Evolutionary conservation across 2,329 filamentous ascomycete species (phyloP).

Genomic region (Neonectria sp.): DNA sequence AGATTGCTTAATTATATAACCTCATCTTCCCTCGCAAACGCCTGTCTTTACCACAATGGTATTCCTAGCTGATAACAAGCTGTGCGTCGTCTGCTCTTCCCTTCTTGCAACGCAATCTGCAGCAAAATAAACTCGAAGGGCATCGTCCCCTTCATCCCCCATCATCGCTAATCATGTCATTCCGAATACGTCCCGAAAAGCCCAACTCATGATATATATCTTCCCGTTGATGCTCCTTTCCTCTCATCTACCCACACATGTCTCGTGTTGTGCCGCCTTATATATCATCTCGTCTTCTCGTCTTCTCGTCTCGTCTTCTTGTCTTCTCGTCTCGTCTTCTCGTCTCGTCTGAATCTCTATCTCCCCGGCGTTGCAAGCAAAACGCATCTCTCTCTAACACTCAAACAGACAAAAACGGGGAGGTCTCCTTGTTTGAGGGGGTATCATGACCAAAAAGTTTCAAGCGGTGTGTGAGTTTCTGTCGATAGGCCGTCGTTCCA

Average conservation of each 20-base stretch:
- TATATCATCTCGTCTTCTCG: constrained; percentile 5
- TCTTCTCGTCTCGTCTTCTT: neutral
- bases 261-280: neutral
- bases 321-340: neutral
- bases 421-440: constrained; percentile 39
- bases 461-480: constrained; percentile 26
- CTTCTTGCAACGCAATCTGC: neutral
- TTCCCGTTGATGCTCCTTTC: constrained; percentile 20
- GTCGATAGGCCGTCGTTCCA: constrained; percentile 23
- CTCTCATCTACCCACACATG: constrained; percentile 14
- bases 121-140: constrained; percentile 10
- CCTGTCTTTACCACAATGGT: constrained; percentile 1
- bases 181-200: constrained; percentile 7
- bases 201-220: constrained; percentile 19
- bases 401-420: constrained; percentile 33
- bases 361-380: constrained; percentile 15
- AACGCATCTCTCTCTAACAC: constrained; percentile 38
- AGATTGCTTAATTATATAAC: constrained; percentile 12
- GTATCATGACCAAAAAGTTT: constrained; percentile 44
- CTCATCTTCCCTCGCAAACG: neutral
- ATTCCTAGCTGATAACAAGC: neutral
- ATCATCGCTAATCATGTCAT: constrained; percentile 12
- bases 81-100: neutral
- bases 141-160: constrained; percentile 9
- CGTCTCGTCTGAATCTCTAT: constrained; percentile 20